A percentile compares a stretch with the other conserved stretches of the same genome.
Conservation (phyloP, 129 eudicot genomes). For the Arctium lappa region DNA sequence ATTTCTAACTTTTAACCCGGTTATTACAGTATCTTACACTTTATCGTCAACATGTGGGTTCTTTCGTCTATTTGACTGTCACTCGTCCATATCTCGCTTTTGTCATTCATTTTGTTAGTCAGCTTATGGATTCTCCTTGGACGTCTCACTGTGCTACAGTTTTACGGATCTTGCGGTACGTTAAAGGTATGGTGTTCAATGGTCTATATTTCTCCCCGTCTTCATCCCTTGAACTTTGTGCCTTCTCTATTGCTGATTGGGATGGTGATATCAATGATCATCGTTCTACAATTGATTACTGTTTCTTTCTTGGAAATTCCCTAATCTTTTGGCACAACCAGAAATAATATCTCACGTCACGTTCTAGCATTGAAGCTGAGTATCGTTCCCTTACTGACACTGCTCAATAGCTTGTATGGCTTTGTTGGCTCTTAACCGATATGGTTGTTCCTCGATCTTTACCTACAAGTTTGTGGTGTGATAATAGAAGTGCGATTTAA, state of each 20-base stretch:
- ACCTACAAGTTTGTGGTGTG: background rate
- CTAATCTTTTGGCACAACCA: background rate
- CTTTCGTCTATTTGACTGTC: background rate
- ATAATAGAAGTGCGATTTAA: background rate
- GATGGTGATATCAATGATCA: background rate
- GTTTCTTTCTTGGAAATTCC: background rate
- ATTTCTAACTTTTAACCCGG: too few relatives aligned
- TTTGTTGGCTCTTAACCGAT: too few relatives aligned
- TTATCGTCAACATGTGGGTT: background rate
- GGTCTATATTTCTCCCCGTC: background rate
- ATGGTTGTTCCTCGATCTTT: background rate
- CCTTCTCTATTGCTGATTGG: background rate
- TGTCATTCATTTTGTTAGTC: slow-evolving; percentile 13
- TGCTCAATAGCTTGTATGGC: background rate
- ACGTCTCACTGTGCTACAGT: background rate
- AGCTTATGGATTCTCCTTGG: background rate
- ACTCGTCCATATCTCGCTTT: background rate
- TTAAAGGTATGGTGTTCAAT: background rate
- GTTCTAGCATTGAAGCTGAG: background rate
- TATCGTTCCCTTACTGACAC: background rate
- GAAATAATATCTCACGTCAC: background rate
- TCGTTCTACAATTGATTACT: background rate
- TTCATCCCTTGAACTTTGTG: background rate
- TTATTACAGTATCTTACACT: background rate
- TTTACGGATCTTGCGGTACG: background rate